Evolutionary conservation across 257 asterid genomes (phyloP).

Genomic region (Misopates orontium): DNA sequence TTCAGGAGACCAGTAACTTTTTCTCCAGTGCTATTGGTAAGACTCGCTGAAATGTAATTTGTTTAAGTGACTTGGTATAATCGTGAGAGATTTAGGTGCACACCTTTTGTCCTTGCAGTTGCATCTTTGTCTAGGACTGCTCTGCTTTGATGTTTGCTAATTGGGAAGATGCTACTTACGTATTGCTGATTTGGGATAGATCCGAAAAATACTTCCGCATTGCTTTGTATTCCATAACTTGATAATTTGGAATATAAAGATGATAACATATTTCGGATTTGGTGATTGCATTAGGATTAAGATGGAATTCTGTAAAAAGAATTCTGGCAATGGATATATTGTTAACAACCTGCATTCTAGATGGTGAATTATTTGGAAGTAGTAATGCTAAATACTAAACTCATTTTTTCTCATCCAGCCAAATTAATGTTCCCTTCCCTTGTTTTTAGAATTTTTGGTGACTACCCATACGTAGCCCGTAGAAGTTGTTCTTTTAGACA

Average conservation of each 20-base stretch:
- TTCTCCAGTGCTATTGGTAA: background rate
- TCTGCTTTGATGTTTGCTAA: background rate
- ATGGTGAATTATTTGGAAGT: background rate
- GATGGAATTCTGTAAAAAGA: background rate
- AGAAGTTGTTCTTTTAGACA: background rate
- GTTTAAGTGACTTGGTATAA: background rate
- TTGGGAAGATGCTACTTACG: background rate
- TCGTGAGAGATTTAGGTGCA: background rate
- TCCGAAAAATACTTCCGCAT: background rate
- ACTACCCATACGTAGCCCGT: background rate
- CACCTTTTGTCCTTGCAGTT: background rate
- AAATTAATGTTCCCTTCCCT: background rate
- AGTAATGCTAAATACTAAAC: background rate
- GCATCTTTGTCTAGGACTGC: background rate
- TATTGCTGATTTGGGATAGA: background rate
- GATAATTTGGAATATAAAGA: background rate
- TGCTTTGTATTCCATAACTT: background rate
- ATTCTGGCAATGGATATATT: background rate
- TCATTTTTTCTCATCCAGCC: slow-evolving; percentile 7
- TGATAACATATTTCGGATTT: background rate
- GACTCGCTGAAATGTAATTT: background rate
- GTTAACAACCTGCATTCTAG: background rate
- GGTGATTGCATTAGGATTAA: background rate
- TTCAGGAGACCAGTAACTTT: background rate
- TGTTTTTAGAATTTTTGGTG: background rate